Conservation (phyloP, 805 yeast genomes). For the Kodamaea laetipori region DNA sequence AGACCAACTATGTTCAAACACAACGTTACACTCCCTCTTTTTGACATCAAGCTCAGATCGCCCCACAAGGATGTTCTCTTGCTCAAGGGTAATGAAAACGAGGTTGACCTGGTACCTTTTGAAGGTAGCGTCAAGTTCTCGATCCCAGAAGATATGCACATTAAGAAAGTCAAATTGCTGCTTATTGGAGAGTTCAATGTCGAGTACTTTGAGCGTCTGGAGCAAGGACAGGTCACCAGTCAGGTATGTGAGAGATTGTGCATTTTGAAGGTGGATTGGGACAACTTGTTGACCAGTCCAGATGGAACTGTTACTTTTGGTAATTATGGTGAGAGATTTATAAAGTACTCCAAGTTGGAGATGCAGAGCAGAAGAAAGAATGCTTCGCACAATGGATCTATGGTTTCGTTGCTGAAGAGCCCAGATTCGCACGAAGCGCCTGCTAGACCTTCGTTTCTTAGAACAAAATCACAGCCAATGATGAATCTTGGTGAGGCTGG, state of each 20-base stretch:
- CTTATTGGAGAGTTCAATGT: slow-evolving; percentile 47
- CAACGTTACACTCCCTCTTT: slow-evolving; percentile 30
- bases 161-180: slow-evolving; percentile 39
- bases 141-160: slow-evolving; percentile 43
- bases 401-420: background rate
- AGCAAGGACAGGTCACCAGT: slow-evolving; percentile 30
- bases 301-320: slow-evolving; percentile 44
- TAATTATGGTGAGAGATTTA: slow-evolving; percentile 41
- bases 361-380: slow-evolving; percentile 17
- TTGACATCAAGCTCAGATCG: slow-evolving; percentile 41
- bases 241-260: slow-evolving; percentile 42
- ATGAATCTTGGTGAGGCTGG: slow-evolving; percentile 12
- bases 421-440: background rate
- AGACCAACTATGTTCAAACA: slow-evolving; percentile 25
- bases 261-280: slow-evolving; percentile 49
- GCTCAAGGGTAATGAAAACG: slow-evolving; percentile 47
- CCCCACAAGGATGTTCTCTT: slow-evolving; percentile 44
- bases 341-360: slow-evolving; percentile 24
- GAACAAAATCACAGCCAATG: slow-evolving; percentile 37
- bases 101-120: slow-evolving; percentile 44
- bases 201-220: slow-evolving; percentile 40
- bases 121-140: slow-evolving; percentile 52
- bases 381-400: slow-evolving; percentile 12
- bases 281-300: slow-evolving; percentile 43
- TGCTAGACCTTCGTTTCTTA: slow-evolving; percentile 27